phyloP scores from a whole-genome alignment of 1,139 yeast species.

The Ogataea hybrid region DNA sequence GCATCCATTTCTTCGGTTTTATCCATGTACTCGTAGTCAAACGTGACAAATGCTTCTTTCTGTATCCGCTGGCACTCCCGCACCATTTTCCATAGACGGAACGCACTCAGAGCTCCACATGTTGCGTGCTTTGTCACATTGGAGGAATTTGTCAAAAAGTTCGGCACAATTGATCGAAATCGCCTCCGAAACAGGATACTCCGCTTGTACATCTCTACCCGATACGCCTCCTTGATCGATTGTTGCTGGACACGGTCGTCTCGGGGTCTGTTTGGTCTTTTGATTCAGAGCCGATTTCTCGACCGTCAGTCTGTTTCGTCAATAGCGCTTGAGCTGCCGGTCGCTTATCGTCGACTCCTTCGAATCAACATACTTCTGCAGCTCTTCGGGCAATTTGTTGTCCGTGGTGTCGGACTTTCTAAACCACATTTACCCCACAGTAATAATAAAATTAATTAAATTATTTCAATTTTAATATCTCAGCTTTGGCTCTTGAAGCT shows the following conservation, averaged over 20 bases:
- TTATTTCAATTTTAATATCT: background rate
- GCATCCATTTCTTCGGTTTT: conserved; percentile 27
- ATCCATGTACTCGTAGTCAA: conserved; percentile 30
- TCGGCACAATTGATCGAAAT: conserved; percentile 33
- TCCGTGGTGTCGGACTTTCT: background rate
- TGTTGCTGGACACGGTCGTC: background rate
- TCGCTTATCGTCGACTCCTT: conserved; percentile 30
- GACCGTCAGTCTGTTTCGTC: conserved; percentile 14
- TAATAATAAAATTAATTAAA: background rate
- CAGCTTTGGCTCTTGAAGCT: conserved; percentile 8
- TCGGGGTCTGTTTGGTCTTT: too few relatives aligned
- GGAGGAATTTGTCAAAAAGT: conserved; percentile 26
- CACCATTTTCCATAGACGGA: conserved; percentile 27
- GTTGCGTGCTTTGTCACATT: conserved; percentile 25
- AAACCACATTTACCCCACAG: conserved; percentile 13
- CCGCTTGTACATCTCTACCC: conserved; percentile 23
- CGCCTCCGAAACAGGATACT: conserved; percentile 27
- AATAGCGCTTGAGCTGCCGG: conserved; percentile 29
- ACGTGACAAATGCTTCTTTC: conserved; percentile 29
- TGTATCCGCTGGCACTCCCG: conserved; percentile 31
- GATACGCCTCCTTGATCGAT: background rate
- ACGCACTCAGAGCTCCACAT: conserved; percentile 25
- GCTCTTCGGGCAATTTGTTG: conserved; percentile 25
- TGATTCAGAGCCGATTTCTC: background rate
- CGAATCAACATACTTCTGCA: conserved; percentile 22